Conservation (phyloP, 768 basidiomycete species). For the Pisolithus tinctorius region DNA sequence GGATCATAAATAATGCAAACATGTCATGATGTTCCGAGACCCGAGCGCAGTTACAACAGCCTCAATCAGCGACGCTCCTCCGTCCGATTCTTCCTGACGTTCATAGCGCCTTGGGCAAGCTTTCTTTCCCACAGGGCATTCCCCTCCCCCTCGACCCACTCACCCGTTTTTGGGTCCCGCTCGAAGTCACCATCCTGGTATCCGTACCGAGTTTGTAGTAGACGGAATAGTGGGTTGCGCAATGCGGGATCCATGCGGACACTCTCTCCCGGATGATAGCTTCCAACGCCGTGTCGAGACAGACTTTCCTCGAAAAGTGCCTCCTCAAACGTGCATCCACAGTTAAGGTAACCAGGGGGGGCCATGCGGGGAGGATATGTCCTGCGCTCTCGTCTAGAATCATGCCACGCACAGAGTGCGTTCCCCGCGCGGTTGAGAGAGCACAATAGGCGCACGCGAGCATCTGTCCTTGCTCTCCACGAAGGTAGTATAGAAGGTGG, state of each 20-base stretch:
- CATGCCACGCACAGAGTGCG: slow-evolving; percentile 86
- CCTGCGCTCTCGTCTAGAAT: slow-evolving; percentile 78
- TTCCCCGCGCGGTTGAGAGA: slow-evolving; percentile 84
- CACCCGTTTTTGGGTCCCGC: slow-evolving; percentile 52
- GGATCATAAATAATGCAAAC: too few relatives aligned
- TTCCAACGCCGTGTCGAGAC: slow-evolving; percentile 70
- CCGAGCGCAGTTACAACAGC: slow-evolving; percentile 7
- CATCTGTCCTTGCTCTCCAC: slow-evolving; percentile 71
- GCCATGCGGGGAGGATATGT: slow-evolving; percentile 74
- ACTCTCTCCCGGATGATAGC: slow-evolving; percentile 76
- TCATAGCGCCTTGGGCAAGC: slow-evolving; percentile 32
- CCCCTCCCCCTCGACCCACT: slow-evolving; percentile 66
- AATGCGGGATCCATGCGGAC: slow-evolving; percentile 88
- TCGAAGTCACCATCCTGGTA: slow-evolving; percentile 88
- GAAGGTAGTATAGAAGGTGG: slow-evolving; percentile 42
- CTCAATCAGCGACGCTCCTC: slow-evolving; percentile 33
- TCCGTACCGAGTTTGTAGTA: slow-evolving; percentile 65
- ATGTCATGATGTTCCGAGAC: slow-evolving; percentile 2
- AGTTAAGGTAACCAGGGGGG: slow-evolving; percentile 72
- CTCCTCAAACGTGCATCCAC: slow-evolving; percentile 79
- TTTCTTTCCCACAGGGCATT: slow-evolving; percentile 58
- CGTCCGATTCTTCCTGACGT: slow-evolving; percentile 28
- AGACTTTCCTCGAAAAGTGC: slow-evolving; percentile 85
- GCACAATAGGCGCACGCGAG: slow-evolving; percentile 65
- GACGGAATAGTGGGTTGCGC: slow-evolving; percentile 68